Base-by-base conservation (phyloP, 768 basidiomycete genomes). In the Fomitopsis serialis region DNA sequence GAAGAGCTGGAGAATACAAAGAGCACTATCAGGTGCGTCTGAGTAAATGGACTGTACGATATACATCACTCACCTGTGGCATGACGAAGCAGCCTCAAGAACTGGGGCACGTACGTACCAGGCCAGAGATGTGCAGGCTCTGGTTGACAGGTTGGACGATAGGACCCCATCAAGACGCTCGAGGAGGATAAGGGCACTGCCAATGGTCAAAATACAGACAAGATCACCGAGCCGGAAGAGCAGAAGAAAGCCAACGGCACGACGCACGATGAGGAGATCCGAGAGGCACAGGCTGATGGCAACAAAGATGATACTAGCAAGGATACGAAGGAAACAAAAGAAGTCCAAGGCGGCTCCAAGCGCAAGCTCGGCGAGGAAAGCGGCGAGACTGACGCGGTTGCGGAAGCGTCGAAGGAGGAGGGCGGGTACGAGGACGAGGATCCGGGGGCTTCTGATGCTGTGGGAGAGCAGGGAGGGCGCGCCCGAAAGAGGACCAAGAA, bases 71-170 rank as follows among this genome's bases (percentile, higher is more conserved):
- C n/a, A 36, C 32, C 21, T 22, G 22, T 40, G 27, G 13, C 19
- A 35, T 32, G 19, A 43, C 42, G n/a, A 17, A 19, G n/a, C 36
- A 70, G 66, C 42, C 42, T 68, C 43, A 66, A 65, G 37, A 69
- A 70, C 45, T 69, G 67, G 67, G 70, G 23, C 70, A 70, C 53
- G 69, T 69, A 46, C 53, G 66, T 57, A 29, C 10, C 12, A 17
- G 19, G 17, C 17, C 2, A 27, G n/a, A 25, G 6, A 22, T 44
- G 17, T 32, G 6, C 24, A 11, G 29, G n/a, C 13, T 11, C 5
- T 15, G 13, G 34, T 25, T 32, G 42, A 7, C 19, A 25, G 6
- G 17, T 34, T 51, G 27, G 5, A 42, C 45, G 29, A 13, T 48
- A 70, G 67, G 65, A 70, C 32, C 63, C 67, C 2, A 54, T 69